phyloP scores from a whole-genome alignment of 306 rosid genomes.

The Quercus cerris region DNA sequence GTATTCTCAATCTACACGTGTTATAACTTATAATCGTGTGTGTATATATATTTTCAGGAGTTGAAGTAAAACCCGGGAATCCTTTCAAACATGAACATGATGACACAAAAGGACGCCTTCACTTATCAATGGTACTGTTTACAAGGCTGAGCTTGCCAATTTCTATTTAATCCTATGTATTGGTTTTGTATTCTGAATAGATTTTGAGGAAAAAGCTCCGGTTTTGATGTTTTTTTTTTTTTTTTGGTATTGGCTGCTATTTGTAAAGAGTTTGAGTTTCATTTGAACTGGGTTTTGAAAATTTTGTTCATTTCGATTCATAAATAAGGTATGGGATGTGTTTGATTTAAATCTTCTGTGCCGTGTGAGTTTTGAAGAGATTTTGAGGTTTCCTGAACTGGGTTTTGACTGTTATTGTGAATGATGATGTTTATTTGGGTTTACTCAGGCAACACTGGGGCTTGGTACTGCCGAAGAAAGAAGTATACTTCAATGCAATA shows the following conservation, averaged over 20 bases:
- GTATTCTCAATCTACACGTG: background rate
- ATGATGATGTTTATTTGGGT: slow-evolving; percentile 1
- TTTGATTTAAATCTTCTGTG: background rate
- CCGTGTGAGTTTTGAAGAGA: background rate
- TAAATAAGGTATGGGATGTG: background rate
- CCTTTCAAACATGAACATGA: slow-evolving; percentile 56
- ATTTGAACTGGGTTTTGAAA: background rate
- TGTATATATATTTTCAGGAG: slow-evolving; percentile 33
- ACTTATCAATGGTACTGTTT: slow-evolving; percentile 66
- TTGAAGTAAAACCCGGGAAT: slow-evolving; percentile 84
- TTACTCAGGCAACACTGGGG: slow-evolving; percentile 66
- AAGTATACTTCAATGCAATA: slow-evolving; percentile 85
- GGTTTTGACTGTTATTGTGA: background rate
- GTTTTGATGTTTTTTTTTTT: background rate
- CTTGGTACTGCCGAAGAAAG: slow-evolving; percentile 49
- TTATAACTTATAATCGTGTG: background rate
- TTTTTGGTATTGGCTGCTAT: background rate
- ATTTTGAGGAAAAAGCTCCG: background rate
- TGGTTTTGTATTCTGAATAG: background rate
- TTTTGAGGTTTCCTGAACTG: background rate
- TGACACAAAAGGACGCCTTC: slow-evolving; percentile 70
- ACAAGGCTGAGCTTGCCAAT: background rate
- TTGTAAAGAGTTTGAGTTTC: background rate
- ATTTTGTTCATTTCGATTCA: background rate
- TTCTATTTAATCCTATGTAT: background rate